Evolutionary conservation across 2,329 filamentous ascomycete species (phyloP).

Genomic region (Lasiodiplodia theobromae): DNA sequence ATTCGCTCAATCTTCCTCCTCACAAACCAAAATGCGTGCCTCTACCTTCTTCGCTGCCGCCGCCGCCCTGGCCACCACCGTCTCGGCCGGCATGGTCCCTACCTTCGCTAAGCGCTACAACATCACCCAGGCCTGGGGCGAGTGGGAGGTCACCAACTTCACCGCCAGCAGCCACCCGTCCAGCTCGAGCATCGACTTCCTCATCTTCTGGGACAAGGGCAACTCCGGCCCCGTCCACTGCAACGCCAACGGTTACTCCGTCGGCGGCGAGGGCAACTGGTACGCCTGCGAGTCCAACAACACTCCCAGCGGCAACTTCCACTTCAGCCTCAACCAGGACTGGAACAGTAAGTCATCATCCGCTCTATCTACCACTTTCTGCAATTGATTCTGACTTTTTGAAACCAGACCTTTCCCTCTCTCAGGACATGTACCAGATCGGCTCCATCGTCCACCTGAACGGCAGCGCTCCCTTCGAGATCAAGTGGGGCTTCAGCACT

Average conservation of each 20-base stretch:
- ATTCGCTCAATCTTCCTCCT: not conserved
- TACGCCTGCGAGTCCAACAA: not conserved
- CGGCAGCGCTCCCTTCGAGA: conserved; percentile 5
- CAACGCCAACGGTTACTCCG: not conserved
- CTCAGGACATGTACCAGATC: conserved; percentile 16
- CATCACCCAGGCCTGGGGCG: conserved; percentile 21
- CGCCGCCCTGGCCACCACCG: conserved; percentile 9
- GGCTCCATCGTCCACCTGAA: conserved; percentile 13
- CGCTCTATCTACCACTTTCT: not conserved
- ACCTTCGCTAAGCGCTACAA: conserved; percentile 19
- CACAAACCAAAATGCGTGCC: conserved; percentile 11
- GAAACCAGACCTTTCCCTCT: not conserved
- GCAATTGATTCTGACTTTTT: not conserved
- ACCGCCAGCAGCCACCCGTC: conserved; percentile 2
- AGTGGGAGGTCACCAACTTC: conserved; percentile 21
- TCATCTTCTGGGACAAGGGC: conserved; percentile 15
- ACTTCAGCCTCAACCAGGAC: not conserved
- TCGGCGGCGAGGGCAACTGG: not conserved
- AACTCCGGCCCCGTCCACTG: conserved; percentile 1
- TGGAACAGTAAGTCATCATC: not conserved
- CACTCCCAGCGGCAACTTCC: not conserved
- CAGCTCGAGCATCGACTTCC: conserved; percentile 4
- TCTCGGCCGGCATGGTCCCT: not conserved
- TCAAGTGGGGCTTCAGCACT: not conserved
- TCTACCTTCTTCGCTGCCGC: conserved; percentile 17